Conservation (phyloP, 805 yeast species). For the Suhomyces xylopsoci region DNA sequence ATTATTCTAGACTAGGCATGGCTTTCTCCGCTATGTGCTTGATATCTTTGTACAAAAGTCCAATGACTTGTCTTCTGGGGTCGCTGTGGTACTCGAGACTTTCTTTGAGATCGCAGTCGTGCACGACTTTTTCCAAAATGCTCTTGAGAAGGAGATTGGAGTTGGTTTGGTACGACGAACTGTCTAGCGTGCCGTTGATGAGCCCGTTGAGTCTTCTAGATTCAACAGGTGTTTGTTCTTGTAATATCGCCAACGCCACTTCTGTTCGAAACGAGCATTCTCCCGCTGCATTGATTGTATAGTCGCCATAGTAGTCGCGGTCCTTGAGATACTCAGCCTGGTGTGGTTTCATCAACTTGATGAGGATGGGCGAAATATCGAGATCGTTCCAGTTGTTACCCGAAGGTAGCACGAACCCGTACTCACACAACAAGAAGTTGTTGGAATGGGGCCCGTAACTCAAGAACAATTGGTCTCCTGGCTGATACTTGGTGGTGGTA, state of each 20-base stretch:
- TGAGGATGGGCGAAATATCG: constrained; percentile 53
- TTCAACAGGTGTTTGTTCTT: constrained; percentile 25
- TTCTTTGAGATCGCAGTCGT: constrained; percentile 19
- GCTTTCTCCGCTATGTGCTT: constrained; percentile 20
- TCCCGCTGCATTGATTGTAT: constrained; percentile 53
- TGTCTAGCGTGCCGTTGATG: constrained; percentile 49
- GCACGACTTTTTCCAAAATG: constrained; percentile 29
- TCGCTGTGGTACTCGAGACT: constrained; percentile 17
- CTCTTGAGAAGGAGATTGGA: constrained; percentile 27
- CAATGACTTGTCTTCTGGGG: constrained; percentile 17
- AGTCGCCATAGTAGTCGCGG: constrained; percentile 67
- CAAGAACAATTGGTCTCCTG: constrained; percentile 59
- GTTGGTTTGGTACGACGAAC: constrained; percentile 25
- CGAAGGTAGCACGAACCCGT: constrained; percentile 64
- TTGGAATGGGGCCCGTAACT: constrained; percentile 90
- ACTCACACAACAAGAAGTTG: constrained; percentile 77
- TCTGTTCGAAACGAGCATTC: constrained; percentile 69
- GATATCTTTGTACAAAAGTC: constrained; percentile 24
- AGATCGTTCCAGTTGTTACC: constrained; percentile 67
- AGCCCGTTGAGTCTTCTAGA: constrained; percentile 36
- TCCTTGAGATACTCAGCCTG: constrained; percentile 48
- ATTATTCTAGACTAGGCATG: neutral
- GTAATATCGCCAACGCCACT: constrained; percentile 65
- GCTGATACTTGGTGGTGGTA: constrained; percentile 26
- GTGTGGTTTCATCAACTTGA: constrained; percentile 26